Percentiles rank a stretch among this genome's conserved stretches.
phyloP scores from a whole-genome alignment of 2,329 filamentous ascomycete species.

The Venturia aucupariae region DNA sequence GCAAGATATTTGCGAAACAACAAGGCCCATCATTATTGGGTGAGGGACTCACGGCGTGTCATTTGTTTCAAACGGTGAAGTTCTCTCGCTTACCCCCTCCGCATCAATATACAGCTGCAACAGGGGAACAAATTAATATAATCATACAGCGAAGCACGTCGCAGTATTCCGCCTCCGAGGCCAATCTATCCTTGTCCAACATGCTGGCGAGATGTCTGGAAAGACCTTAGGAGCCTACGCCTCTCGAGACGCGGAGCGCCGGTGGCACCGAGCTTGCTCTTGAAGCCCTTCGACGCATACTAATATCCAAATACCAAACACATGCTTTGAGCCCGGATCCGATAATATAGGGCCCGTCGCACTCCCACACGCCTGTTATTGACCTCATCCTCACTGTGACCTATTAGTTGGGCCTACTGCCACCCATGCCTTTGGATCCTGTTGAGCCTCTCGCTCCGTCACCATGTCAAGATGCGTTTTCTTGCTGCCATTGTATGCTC shows the following conservation, averaged over 20 bases:
- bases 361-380: background rate
- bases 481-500: background rate
- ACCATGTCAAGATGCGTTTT: constrained; percentile 7
- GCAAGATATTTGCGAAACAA: background rate
- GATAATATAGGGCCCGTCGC: background rate
- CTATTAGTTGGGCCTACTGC: constrained; percentile 1
- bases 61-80: background rate
- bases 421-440: background rate
- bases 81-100: background rate
- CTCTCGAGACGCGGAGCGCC: background rate
- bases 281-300: background rate
- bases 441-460: constrained; percentile 3
- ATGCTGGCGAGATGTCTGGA: background rate
- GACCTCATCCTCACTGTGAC: background rate
- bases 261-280: constrained; percentile 3
- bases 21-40: background rate
- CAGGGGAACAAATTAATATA: constrained; percentile 11
- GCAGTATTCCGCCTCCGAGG: background rate
- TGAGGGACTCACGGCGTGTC: background rate
- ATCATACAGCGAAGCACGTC: background rate
- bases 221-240: background rate
- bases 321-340: background rate
- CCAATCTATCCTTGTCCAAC: background rate
- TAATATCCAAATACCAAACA: too few relatives aligned
- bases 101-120: background rate